A percentile compares a stretch with the other conserved stretches of the same genome.
Conservation (phyloP, 1,139 yeast species). For the Yamadazyma blattariae region DNA sequence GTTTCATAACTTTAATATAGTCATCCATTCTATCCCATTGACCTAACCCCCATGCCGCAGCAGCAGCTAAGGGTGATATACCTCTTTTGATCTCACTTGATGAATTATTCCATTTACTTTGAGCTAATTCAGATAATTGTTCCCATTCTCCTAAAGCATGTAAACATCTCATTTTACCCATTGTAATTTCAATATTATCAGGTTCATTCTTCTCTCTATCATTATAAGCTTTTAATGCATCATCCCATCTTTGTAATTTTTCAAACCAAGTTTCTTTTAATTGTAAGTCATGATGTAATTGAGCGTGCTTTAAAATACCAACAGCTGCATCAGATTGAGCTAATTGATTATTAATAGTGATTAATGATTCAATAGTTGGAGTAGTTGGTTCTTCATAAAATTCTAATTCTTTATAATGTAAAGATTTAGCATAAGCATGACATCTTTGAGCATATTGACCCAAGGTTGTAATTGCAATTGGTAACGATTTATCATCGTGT, state of each 20-base stretch:
- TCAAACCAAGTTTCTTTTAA: slow-evolving; percentile 98
- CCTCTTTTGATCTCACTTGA: slow-evolving; percentile 71
- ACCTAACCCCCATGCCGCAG: slow-evolving; percentile 98
- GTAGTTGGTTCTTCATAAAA: slow-evolving; percentile 92
- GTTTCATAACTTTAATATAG: slow-evolving; percentile 84
- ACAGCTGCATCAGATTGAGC: slow-evolving; percentile 98
- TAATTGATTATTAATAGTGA: slow-evolving; percentile 87
- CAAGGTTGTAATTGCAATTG: slow-evolving; percentile 82
- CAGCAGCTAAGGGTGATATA: slow-evolving; percentile 98
- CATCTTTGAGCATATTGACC: slow-evolving; percentile 94
- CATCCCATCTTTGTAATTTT: slow-evolving; percentile 96
- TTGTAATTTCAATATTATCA: slow-evolving; percentile 69
- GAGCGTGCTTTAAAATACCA: slow-evolving; percentile 94
- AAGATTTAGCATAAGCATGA: slow-evolving; percentile 96
- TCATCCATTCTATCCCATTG: slow-evolving; percentile 97
- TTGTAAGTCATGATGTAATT: slow-evolving; percentile 87
- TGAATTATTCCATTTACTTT: slow-evolving; percentile 77
- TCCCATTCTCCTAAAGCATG: slow-evolving; percentile 99
- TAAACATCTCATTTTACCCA: slow-evolving; percentile 97
- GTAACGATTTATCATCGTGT: slow-evolving; percentile 92
- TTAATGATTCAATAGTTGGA: slow-evolving; percentile 87
- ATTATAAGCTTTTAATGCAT: slow-evolving; percentile 87
- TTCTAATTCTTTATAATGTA: slow-evolving; percentile 93
- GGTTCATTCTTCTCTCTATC: slow-evolving; percentile 62
- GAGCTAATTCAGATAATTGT: slow-evolving; percentile 79